These are phyloP conservation scores for Sarcodon aspratus DNA, from an alignment of 768 basidiomycete species.

Conservation along the genomic window DNA sequence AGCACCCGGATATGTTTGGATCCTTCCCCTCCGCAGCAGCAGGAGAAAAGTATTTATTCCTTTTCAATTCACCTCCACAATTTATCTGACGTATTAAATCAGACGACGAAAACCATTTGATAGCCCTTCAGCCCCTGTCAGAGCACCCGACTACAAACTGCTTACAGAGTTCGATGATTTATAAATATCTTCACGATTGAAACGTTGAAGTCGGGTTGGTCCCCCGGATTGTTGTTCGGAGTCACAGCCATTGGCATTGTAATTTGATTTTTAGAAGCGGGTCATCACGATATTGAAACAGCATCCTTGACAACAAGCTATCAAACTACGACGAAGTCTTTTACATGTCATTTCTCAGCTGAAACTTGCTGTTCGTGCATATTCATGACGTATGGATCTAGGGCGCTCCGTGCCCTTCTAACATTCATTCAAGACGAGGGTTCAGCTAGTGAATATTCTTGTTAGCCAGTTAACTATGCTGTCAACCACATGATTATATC, in stretches of 20 bases:
- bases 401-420: no score
- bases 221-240: neutral
- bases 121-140: conserved; percentile 70
- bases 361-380: no score
- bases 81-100: conserved; percentile 1
- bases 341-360: no score
- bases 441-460: no score
- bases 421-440: no score
- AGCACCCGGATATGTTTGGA: conserved; percentile 91
- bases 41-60: conserved; percentile 71
- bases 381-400: no score
- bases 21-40: conserved; percentile 95
- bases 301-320: no score
- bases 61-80: neutral
- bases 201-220: neutral
- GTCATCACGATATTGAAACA: no score
- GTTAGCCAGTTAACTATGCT: no score
- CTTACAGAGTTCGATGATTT: conserved; percentile 50
- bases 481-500: no score
- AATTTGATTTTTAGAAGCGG: no score
- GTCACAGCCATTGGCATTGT: neutral
- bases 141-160: conserved; percentile 57
- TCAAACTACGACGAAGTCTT: no score
- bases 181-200: neutral
- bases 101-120: conserved; percentile 72